Evolutionary conservation across 345 rosid genomes (phyloP), one percentile per base, ranked within the genome.

Genomic region (Salix udensis): DNA sequence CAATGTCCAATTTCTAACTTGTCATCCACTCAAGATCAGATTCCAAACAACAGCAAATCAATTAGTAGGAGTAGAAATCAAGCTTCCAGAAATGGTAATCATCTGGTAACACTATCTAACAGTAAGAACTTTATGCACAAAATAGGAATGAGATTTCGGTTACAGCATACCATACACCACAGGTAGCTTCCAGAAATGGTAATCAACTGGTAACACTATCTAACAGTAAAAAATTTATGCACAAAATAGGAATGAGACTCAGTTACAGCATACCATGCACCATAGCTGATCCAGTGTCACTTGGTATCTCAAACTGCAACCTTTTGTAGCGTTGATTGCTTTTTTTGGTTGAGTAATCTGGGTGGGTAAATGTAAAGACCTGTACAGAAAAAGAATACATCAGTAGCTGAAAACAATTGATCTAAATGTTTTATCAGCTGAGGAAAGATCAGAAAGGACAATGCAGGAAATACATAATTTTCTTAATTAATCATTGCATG

Each of bases 291-390:
- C 99, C 98, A 75, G 90, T 86, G 73, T 91, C 95, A 13, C 72
- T 72, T 67, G 97, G 90, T 46, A 94, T 78, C 74, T 81, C 88
- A 90, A 96, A 96, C 55, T 64, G 85, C 78, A 96, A 87, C 86
- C 85, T 94, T 80, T 80, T 94, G 86, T 88, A 92, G 2, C 96
- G 93, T 74, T 90, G 91, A 85, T 94, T 96, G 85, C 84, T 85
- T 75, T 74, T 86, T 78, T 84, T 82, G 70, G 86, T 77, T 68
- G 95, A 84, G 76, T 79, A 78, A 79, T 91, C 78, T 37, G 99
- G 99, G 80, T 96, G 98, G 79, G 87, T 80, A 84, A 96, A 94
- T 68, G 97, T 90, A 80, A 96, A 96, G 61, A 96, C 97, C 98
- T 96, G 82, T 14, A 24, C 24, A 77, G 37, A 62, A 78, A 68